Conservation (phyloP, 2,329 filamentous ascomycete genomes). For the Penicillium digitatum region DNA sequence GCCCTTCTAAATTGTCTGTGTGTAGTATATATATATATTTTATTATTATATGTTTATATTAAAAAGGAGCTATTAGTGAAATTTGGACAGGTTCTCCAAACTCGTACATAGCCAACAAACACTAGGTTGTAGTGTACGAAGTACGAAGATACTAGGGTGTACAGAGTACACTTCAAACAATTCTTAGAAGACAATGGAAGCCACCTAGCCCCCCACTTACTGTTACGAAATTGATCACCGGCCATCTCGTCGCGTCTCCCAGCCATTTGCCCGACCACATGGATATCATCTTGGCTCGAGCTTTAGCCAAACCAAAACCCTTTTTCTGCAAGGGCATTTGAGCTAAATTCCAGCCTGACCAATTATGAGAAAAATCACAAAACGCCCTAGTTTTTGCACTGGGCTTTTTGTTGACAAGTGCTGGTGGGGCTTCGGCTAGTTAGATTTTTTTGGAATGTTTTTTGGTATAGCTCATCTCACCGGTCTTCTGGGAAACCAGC, state of each 20-base stretch:
- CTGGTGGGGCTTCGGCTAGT: conserved; percentile 3
- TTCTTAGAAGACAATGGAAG: conserved; percentile 2
- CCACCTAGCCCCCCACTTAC: neutral
- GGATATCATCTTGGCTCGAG: neutral
- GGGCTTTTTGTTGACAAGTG: neutral
- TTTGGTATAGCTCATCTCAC: neutral
- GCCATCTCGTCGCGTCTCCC: conserved; percentile 1
- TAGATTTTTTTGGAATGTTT: neutral
- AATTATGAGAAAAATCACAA: neutral
- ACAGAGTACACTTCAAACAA: neutral
- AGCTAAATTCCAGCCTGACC: neutral
- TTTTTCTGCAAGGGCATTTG: neutral
- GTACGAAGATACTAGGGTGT: neutral
- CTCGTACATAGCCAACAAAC: conserved; percentile 1
- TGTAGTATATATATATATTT: too few species aligned
- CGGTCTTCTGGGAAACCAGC: neutral
- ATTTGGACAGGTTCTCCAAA: neutral
- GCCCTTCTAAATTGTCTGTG: neutral
- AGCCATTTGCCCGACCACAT: neutral
- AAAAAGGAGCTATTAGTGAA: neutral
- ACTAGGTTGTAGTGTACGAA: neutral
- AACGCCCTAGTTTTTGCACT: neutral
- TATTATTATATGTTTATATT: too few species aligned
- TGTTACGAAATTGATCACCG: conserved; percentile 1
- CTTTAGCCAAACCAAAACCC: neutral